These are phyloP conservation scores for Coriaria nepalensis DNA, from an alignment of 306 rosid species.

Conservation along the genomic window DNA sequence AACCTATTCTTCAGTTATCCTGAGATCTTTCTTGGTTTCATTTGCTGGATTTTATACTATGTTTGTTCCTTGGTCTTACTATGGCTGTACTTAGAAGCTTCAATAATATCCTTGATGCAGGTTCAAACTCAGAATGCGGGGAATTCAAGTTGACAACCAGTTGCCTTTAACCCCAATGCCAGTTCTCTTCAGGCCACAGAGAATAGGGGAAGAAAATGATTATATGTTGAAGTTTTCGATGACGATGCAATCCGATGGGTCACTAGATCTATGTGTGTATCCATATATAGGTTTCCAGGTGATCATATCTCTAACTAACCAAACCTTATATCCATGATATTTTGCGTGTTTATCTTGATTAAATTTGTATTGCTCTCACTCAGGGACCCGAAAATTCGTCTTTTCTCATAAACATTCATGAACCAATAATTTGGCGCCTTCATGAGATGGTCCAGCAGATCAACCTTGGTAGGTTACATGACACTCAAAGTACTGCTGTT, in stretches of 20 bases:
- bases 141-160: conserved; percentile 89
- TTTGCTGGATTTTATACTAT: background rate
- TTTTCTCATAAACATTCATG: conserved; percentile 76
- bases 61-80: too few species aligned
- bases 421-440: conserved; percentile 95
- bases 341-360: conserved; percentile 8
- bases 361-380: conserved; percentile 12
- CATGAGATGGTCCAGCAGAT: conserved; percentile 92
- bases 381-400: conserved; percentile 87
- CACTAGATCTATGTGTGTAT: conserved; percentile 75
- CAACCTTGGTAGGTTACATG: conserved; percentile 59
- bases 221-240: conserved; percentile 75
- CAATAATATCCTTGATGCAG: conserved; percentile 27
- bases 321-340: conserved; percentile 7
- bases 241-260: conserved; percentile 83
- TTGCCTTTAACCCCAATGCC: conserved; percentile 92
- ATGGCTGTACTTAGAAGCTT: conserved; percentile 13
- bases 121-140: conserved; percentile 77
- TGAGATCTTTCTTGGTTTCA: background rate
- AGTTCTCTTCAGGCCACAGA: conserved; percentile 90
- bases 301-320: too few species aligned
- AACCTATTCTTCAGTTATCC: too few species aligned
- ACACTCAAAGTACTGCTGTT: conserved; percentile 77
- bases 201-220: conserved; percentile 56
- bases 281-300: conserved; percentile 88